These are phyloP conservation scores for Apophysomyces trapeziformis DNA, from an alignment of 371 early-diverging fungal species.

Conservation along the genomic window DNA sequence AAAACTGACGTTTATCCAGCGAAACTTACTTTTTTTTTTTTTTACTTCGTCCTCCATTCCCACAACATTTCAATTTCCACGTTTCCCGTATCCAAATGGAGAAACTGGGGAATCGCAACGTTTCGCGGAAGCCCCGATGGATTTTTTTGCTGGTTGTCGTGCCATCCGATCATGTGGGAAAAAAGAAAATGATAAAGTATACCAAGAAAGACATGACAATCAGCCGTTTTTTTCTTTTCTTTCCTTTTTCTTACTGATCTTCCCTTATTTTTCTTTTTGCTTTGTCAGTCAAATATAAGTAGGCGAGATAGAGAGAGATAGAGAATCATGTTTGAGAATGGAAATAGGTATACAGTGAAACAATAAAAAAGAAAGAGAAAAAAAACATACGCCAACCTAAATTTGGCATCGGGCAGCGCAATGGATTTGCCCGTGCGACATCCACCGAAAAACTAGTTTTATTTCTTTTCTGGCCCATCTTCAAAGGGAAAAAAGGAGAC, in stretches of 20 bases:
- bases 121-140: conserved; percentile 7
- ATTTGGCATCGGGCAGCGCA: conserved; percentile 9
- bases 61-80: conserved; percentile 6
- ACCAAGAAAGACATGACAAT: conserved; percentile 6
- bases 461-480: not conserved
- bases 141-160: not conserved
- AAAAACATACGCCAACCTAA: conserved; percentile 1
- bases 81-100: conserved; percentile 6
- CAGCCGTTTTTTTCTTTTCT: conserved; percentile 8
- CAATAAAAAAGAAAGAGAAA: not conserved
- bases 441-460: not conserved
- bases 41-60: conserved; percentile 4
- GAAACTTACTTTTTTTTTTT: too few relatives aligned
- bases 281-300: not conserved
- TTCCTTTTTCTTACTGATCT: conserved; percentile 2
- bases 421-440: conserved; percentile 10
- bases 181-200: conserved; percentile 2
- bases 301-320: not conserved
- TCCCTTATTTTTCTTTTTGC: not conserved
- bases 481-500: not conserved
- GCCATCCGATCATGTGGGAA: conserved; percentile 12
- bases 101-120: not conserved
- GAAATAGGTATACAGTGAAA: conserved; percentile 4
- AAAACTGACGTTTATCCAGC: not conserved
- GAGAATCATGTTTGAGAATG: not conserved